Base-by-base conservation (phyloP, 2,329 filamentous ascomycete genomes). In the Colletotrichum godetiae region DNA sequence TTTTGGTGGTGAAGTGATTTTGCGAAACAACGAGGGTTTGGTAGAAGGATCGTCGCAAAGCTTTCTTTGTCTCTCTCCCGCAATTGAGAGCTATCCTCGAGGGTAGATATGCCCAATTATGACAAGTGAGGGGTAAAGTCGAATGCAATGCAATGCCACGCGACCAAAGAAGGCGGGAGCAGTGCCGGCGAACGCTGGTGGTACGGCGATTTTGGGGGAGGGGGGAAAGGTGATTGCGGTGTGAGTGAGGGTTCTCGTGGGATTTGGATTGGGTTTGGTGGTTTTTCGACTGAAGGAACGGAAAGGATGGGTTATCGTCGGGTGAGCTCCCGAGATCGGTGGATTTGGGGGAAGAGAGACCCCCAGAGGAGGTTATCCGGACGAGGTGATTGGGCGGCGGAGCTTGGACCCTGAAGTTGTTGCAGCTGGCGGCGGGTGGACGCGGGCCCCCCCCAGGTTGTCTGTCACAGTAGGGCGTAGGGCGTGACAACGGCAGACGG, bases 291-390 rank as follows among this genome's bases (percentile, higher is more conserved):
- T 29, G 57, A 12, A 42, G 27, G 64, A 15, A 15, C 22, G 19
- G 46, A 52, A 65, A 70, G 60, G 61, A 70, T 73, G 71, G 71
- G 60, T 19, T 73, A 73, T 71, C 71, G 61, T 73, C 71, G 71
- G 71, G 55, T 71, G 71, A 58, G 60, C 56, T 61, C 35, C 71
- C 71, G 71, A 66, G 42, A 58, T 73, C 71, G 71, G 71, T 71
- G 49, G 67, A 42, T 42, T 19, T 42, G 37, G 37, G 37, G 37
- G 31, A 37, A 3, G 35, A 35, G 15, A n/a, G n/a, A 3, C 7
- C 15, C 27, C 15, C 6, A 35, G 42, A 19, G 6, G 11, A 46
- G 19, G 13, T 33, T 42, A 55, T 64, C 61, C 13, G 49, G 13
- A 12, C n/a, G 13, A 22, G 24, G 8, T 4, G 52, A 65, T 65